Evolutionary conservation across 768 basidiomycete genomes (phyloP).

Genomic region (Floccularia luteovirens): DNA sequence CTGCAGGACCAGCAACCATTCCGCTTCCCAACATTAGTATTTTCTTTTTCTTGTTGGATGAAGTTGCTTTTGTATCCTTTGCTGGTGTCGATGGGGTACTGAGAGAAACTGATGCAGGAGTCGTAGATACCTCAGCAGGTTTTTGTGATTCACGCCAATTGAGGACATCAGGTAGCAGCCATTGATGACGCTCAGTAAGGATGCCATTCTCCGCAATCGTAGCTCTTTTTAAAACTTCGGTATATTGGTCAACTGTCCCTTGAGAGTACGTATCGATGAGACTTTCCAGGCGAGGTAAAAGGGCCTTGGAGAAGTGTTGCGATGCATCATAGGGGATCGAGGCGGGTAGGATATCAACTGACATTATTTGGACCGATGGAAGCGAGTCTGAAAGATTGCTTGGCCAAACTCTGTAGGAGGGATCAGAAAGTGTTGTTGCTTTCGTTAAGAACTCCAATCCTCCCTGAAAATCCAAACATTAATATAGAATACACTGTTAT

Average conservation of each 20-base stretch:
- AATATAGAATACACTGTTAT: neutral
- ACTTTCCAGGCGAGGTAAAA: slow-evolving; percentile 61
- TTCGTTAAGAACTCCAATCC: slow-evolving; percentile 77
- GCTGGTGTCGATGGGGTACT: too few relatives aligned
- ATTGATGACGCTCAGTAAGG: slow-evolving; percentile 43
- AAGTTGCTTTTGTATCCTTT: too few relatives aligned
- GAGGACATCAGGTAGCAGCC: slow-evolving; percentile 47
- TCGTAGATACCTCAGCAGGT: neutral
- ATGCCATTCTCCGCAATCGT: slow-evolving; percentile 59
- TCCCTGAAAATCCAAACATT: slow-evolving; percentile 46
- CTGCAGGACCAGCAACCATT: slow-evolving; percentile 91
- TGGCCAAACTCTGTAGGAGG: slow-evolving; percentile 53
- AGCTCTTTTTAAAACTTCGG: slow-evolving; percentile 53
- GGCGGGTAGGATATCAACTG: slow-evolving; percentile 87
- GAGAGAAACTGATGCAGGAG: neutral
- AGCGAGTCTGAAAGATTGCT: slow-evolving; percentile 31
- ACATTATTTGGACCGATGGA: slow-evolving; percentile 70
- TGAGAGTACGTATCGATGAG: slow-evolving; percentile 37
- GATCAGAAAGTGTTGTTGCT: slow-evolving; percentile 73
- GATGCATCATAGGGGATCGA: slow-evolving; percentile 81
- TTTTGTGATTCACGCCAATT: slow-evolving; percentile 23
- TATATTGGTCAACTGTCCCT: slow-evolving; percentile 13
- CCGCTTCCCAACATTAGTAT: slow-evolving; percentile 85
- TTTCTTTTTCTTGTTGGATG: slow-evolving; percentile 48
- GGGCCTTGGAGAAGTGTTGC: slow-evolving; percentile 57